Evolutionary conservation across 2,329 filamentous ascomycete genomes (phyloP), one percentile per base, ranked within the genome.

Genomic region (Didymella exigua): DNA sequence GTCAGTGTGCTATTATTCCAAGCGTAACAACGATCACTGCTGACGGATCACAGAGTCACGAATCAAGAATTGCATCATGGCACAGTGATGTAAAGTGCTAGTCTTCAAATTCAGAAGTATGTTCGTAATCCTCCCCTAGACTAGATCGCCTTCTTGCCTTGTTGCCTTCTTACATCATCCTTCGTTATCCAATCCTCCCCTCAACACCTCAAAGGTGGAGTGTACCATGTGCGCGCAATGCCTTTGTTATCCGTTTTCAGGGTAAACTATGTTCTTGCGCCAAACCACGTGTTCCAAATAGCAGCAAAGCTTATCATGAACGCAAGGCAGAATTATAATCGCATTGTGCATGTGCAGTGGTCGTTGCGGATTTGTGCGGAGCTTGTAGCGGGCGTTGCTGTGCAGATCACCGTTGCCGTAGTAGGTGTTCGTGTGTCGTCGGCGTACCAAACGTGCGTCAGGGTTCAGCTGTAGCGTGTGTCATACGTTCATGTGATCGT

Each of bases 171-270:
- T 49, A 46, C 44, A 46, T 56, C 46, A 55, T 34, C n/a, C 9
- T 40, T 45, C 29, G 34, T 50, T 41, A 55, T 31, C 23, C n/a
- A 24, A 23, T 49, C 46, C 51, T 55, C 56, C 52, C 52, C 65
- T 67, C 65, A 55, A 67, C 64, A 67, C 66, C 64, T 52, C 29
- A 13, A 30, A 42, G 62, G 63, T 63, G 65, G 63, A 66, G 65
- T 52, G 16, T 46, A 43, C 50, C 51, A 42, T 42, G 43, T 40
- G 38, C 48, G 54, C 40, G 31, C 43, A 45, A 49, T 57, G 56
- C 50, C 50, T 26, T 60, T 54, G 45, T 58, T 49, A 45, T 38
- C 57, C 55, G 24, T 31, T 43, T 42, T 27, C 34, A 55, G 46
- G 46, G 41, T 50, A 37, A 38, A 46, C 54, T 56, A 36, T 55